Conservation (phyloP, 805 yeast species). For the Huiozyma naganishii region DNA sequence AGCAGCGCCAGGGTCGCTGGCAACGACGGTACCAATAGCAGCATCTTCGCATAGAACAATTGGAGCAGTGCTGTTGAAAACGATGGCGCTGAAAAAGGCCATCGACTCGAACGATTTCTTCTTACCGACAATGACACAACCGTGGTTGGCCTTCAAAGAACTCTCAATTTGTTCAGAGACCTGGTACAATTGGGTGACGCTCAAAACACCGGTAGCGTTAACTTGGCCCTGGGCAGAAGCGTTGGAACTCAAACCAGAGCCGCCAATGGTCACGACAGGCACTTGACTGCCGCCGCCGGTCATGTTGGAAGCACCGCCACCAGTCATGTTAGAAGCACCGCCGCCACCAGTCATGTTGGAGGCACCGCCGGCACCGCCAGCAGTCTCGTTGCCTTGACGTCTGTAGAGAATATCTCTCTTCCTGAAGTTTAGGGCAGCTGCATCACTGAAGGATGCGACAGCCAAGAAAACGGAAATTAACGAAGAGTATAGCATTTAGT, state of each 20-base stretch:
- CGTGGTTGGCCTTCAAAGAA: constrained; percentile 1
- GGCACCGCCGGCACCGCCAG: not conserved
- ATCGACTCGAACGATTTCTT: constrained; percentile 17
- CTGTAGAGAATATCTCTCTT: not conserved
- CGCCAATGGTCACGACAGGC: constrained; percentile 7
- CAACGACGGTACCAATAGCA: constrained; percentile 13
- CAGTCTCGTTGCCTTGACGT: not conserved
- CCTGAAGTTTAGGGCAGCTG: not conserved
- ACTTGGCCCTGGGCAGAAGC: constrained; percentile 7
- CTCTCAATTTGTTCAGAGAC: constrained; percentile 1
- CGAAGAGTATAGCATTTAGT: not conserved
- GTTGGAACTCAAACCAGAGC: constrained; percentile 3
- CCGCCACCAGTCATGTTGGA: constrained; percentile 4
- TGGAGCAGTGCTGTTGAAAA: constrained; percentile 15
- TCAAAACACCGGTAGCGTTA: constrained; percentile 17
- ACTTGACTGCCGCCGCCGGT: constrained; percentile 7
- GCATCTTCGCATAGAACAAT: constrained; percentile 15
- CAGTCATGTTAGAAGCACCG: constrained; percentile 6
- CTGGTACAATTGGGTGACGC: constrained; percentile 16
- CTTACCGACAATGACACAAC: constrained; percentile 20
- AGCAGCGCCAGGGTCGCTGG: constrained; percentile 7
- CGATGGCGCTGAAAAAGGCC: constrained; percentile 18
- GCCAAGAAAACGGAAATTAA: not conserved
- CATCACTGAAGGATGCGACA: not conserved
- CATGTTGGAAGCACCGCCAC: not conserved